Evolutionary conservation across 257 asterid species (phyloP), one percentile per base, ranked within the genome.

Genomic region (Solanum sitiens): DNA sequence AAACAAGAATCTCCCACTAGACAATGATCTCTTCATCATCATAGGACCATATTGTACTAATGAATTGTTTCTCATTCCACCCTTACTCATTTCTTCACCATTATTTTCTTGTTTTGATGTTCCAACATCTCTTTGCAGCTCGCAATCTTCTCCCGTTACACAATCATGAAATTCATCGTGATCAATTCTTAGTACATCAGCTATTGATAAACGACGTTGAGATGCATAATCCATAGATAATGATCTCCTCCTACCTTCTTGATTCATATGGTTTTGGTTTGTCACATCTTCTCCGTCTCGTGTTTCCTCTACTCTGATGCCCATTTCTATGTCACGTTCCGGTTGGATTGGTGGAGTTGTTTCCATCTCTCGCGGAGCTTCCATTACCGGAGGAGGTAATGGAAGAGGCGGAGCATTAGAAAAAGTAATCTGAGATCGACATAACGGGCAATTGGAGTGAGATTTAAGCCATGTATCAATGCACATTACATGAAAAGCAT

Each of bases 401-500:
- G 85, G 65, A 25, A 68, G 68, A 47, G 85, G 68, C 8, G 63
- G 45, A 25, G 80, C 30, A 47, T 85, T 85, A 30, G 45, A 23
- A 45, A 67, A 42, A 12, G 33, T 71, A n/a, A 85, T 85, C 35
- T 67, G 74, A 25, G 88, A 72, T 8, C 88, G 83, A 35, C 88
- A 86, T 1, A 86, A 67, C 0, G 88, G 88, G 47, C 88, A 86
- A 75, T 32, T 86, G 14, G 88, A 75, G 33, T 86, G 88, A n/a
- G 86, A 86, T 56, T 70, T 85, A 9, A 87, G 83, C 89, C 89
- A 87, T 32, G 89, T 87, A 67, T 87, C 89, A 59, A 82, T 87
- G 50, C 89, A 87, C 63, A 18, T 83, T 37, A 82, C 84, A 45
- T 87, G 89, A 30, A 87, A 87, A 65, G 89, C 86, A 68, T 82